phyloP scores from a whole-genome alignment of 2,329 filamentous ascomycete genomes.

The Lecanicillium sp. region DNA sequence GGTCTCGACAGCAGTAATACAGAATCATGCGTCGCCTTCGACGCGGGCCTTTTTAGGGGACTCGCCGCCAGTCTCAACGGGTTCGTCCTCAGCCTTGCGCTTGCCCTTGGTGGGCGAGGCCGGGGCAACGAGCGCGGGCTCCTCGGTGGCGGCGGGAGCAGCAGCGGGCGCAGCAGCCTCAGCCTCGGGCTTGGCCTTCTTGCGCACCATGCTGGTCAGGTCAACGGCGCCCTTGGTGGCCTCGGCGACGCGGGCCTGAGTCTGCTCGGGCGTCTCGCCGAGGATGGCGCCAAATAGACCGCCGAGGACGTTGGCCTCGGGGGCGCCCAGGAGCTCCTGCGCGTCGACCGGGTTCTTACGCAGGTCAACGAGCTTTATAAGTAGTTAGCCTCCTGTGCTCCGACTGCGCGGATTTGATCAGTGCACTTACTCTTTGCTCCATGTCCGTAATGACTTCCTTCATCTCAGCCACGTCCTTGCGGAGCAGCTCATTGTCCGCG shows the following conservation, averaged over 20 bases:
- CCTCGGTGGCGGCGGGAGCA: no score
- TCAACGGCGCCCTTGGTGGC: conserved; percentile 70
- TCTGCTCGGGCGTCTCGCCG: conserved; percentile 55
- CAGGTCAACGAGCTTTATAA: conserved; percentile 59
- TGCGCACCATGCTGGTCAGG: conserved; percentile 67
- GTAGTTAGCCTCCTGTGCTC: conserved; percentile 12
- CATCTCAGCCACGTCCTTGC: conserved; percentile 62
- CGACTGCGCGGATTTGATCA: neutral
- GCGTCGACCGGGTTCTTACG: conserved; percentile 50
- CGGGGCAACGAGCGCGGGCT: no score
- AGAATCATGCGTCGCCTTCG: conserved; percentile 25
- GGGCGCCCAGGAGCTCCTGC: conserved; percentile 31
- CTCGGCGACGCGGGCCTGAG: conserved; percentile 61
- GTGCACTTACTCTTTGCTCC: conserved; percentile 58
- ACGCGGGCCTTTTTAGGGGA: conserved; percentile 50
- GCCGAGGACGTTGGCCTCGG: conserved; percentile 38
- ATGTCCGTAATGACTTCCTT: conserved; percentile 75
- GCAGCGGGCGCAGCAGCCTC: conserved; percentile 14
- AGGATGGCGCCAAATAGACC: conserved; percentile 59
- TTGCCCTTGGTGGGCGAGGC: conserved; percentile 22
- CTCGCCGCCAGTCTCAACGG: conserved; percentile 20
- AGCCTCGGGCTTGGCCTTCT: conserved; percentile 41
- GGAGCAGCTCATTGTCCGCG: conserved; percentile 59
- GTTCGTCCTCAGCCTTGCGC: conserved; percentile 20
- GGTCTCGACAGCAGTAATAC: neutral